Evolutionary conservation across 2,329 filamentous ascomycete genomes (phyloP).

Genomic region (Xylariaceae sp.): DNA sequence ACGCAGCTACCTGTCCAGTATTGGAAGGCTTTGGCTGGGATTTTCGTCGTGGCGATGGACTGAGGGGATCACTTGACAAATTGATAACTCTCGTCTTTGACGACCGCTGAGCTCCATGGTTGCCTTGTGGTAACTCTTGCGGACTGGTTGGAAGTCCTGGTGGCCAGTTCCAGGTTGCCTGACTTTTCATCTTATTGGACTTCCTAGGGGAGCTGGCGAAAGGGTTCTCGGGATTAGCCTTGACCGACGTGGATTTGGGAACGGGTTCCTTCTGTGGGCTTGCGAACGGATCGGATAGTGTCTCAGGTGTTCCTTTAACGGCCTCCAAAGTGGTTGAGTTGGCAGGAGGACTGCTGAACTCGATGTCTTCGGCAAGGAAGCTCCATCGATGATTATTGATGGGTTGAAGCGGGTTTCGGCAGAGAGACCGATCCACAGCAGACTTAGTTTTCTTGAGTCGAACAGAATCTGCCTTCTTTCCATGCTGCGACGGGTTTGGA

Average conservation of each 20-base stretch:
- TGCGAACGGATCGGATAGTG: slow-evolving; percentile 33
- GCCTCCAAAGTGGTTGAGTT: background rate
- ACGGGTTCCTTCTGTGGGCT: slow-evolving; percentile 28
- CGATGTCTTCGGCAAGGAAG: slow-evolving; percentile 37
- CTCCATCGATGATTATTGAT: slow-evolving; percentile 30
- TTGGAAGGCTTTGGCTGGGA: slow-evolving; percentile 29
- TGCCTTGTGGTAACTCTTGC: background rate
- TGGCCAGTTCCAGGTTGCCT: slow-evolving; percentile 1
- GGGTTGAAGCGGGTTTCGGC: slow-evolving; percentile 18
- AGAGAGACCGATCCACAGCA: slow-evolving; percentile 17
- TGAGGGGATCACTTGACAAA: slow-evolving; percentile 37
- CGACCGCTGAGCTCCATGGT: slow-evolving; percentile 17
- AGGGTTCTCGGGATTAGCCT: slow-evolving; percentile 4
- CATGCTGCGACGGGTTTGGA: background rate
- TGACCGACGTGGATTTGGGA: slow-evolving; percentile 3
- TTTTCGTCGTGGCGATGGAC: slow-evolving; percentile 20
- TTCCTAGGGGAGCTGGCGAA: slow-evolving; percentile 34
- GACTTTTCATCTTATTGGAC: background rate
- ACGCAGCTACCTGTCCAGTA: slow-evolving; percentile 38
- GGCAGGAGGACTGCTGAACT: slow-evolving; percentile 38
- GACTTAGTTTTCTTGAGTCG: slow-evolving; percentile 26
- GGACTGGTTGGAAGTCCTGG: slow-evolving; percentile 5
- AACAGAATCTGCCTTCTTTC: slow-evolving; percentile 8
- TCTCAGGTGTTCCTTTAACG: slow-evolving; percentile 9
- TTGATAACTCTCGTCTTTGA: slow-evolving; percentile 34